phyloP scores from a whole-genome alignment of 1,139 yeast species.

The Arxiozyma heterogenica region DNA sequence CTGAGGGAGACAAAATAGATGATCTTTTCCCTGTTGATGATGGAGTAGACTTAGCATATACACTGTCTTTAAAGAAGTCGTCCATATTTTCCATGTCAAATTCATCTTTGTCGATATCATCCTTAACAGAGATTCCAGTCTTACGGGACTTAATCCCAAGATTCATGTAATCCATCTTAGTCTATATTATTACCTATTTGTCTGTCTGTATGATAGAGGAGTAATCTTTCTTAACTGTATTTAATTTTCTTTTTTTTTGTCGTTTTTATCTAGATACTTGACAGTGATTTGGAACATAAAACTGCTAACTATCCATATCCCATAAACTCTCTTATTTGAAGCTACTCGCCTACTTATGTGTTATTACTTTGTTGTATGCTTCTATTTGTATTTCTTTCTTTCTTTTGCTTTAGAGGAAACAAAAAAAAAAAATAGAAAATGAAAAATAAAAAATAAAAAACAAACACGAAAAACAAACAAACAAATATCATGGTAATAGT shows the following conservation, averaged over 20 bases:
- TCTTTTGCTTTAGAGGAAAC: too few species aligned
- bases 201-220: not conserved
- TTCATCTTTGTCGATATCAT: conserved; percentile 49
- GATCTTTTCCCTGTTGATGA: not conserved
- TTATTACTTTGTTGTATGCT: not conserved
- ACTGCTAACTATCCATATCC: not conserved
- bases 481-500: too few species aligned
- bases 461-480: not conserved
- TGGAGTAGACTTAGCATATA: conserved; percentile 8
- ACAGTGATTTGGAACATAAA: too few species aligned
- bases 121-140: conserved; percentile 48
- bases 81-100: conserved; percentile 73
- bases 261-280: not conserved
- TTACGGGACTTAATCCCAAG: conserved; percentile 51
- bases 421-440: too few species aligned
- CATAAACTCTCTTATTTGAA: too few species aligned
- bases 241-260: too few species aligned
- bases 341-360: too few species aligned
- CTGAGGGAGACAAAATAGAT: not conserved
- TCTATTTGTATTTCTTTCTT: too few species aligned
- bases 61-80: conserved; percentile 56
- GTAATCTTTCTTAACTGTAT: not conserved
- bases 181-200: not conserved
- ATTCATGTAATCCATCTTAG: conserved; percentile 39
- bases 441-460: too few species aligned